These are phyloP conservation scores for Phytophthora rubi DNA, from an alignment of 352 stramenopile species.

Conservation along the genomic window DNA sequence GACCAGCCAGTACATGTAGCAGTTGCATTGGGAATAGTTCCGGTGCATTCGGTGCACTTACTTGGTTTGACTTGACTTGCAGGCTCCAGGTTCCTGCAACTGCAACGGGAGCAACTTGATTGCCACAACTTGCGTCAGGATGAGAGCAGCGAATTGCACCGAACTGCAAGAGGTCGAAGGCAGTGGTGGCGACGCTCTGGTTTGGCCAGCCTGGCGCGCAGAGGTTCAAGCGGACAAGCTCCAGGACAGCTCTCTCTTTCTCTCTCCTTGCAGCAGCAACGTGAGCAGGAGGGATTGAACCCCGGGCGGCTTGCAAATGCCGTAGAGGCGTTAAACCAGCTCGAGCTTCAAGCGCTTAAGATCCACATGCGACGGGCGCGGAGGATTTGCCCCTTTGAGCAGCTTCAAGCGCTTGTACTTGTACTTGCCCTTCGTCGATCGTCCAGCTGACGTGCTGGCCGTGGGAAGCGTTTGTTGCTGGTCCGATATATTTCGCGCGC, in stretches of 20 bases:
- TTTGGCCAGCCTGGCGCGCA: slow-evolving; percentile 11
- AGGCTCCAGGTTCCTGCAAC: not conserved
- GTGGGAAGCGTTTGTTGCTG: slow-evolving; percentile 12
- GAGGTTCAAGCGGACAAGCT: slow-evolving; percentile 35
- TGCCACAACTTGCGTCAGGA: slow-evolving; percentile 22
- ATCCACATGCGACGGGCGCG: slow-evolving; percentile 28
- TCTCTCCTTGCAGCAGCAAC: not conserved
- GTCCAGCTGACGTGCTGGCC: slow-evolving; percentile 13
- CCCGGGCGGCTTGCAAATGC: too few species aligned
- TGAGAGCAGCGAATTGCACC: slow-evolving; percentile 23
- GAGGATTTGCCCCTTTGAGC: slow-evolving; percentile 14
- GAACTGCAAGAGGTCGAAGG: slow-evolving; percentile 12
- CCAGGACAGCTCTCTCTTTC: not conserved
- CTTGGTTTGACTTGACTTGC: not conserved
- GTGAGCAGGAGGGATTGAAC: slow-evolving; percentile 1
- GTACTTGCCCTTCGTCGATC: slow-evolving; percentile 5
- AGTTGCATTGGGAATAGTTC: not conserved
- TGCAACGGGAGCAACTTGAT: slow-evolving; percentile 13
- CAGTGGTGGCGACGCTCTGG: not conserved
- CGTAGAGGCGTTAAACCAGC: slow-evolving; percentile 27
- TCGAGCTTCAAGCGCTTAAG: slow-evolving; percentile 34
- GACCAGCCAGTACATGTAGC: too few species aligned
- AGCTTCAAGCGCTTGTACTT: slow-evolving; percentile 16
- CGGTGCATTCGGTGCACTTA: not conserved
- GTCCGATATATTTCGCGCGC: slow-evolving; percentile 8